phyloP scores from a whole-genome alignment of 139 green algal species.

The Coccomyxa sp. region DNA sequence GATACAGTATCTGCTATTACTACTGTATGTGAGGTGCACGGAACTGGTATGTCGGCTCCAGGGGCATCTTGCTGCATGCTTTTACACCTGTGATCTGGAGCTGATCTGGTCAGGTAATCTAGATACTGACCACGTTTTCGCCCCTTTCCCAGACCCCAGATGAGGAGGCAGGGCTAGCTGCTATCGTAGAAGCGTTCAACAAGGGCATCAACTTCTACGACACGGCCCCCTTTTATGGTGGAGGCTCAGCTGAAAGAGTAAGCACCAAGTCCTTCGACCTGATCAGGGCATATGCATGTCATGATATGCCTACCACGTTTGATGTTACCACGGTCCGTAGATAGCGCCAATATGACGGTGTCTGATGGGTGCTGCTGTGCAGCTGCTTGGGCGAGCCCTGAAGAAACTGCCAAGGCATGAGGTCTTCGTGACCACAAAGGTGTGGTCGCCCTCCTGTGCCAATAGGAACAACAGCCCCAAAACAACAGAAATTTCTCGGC shows the following conservation, averaged over 20 bases:
- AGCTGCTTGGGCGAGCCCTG: slow-evolving; percentile 20
- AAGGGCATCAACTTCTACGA: slow-evolving; percentile 53
- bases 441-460: slow-evolving; percentile 16
- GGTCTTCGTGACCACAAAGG: slow-evolving; percentile 34
- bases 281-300: no score
- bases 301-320: not conserved
- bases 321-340: not conserved
- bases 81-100: not conserved
- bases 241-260: slow-evolving; percentile 25
- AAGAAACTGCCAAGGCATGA: slow-evolving; percentile 26
- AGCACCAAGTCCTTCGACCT: no score
- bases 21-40: not conserved
- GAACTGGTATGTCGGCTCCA: not conserved
- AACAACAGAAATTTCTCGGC: no score
- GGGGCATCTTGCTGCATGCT: not conserved
- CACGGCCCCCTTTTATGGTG: slow-evolving; percentile 46
- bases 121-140: not conserved
- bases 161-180: slow-evolving; percentile 27
- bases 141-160: slow-evolving; percentile 17
- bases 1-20: not conserved
- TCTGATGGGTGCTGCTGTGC: not conserved
- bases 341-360: not conserved
- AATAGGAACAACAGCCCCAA: no score
- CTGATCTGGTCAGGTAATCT: not conserved
- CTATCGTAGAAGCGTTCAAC: slow-evolving; percentile 27